Evolutionary conservation across 805 yeast genomes (phyloP), one percentile per base, ranked within the genome.

Genomic region (Candida nanaspora): DNA sequence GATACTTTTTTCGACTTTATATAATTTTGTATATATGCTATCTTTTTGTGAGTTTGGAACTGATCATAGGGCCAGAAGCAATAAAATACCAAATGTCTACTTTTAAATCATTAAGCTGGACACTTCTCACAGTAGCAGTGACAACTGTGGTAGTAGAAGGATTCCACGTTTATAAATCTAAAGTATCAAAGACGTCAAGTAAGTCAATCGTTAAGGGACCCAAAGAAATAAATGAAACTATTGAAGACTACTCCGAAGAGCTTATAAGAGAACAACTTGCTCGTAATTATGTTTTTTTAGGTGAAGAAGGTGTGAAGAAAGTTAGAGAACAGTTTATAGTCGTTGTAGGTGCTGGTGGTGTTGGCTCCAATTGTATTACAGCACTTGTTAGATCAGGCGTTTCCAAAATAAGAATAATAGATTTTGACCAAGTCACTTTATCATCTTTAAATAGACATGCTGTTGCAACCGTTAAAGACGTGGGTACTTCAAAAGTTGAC

Each of bases 341-440:
- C 2, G 84, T 91, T 14, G 80, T 78, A 25, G 98, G 99, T 25
- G 93, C 91, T 15, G 99, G 99, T 43, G 99, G 99, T 43, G 99
- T 93, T 32, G 99, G 99, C 2, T 89, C 97, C 0, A 89, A 96
- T 91, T 95, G 82, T 20, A 81, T 84, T 11, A 82, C 95, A 10
- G 86, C 94, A 84, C 70, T 93, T 42, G 83, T 85, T 2, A 78
- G 99, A 53, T 85, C 95, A 15, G 99, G 99, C 14, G 81, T 89
- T 31, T 81, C 83, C 18, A 74, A 76, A 44, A 59, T 93, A 40
- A 74, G 88, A 50, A 72, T 93, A 42, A 79, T 93, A 40, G 99
- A 93, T 62, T 93, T 93, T 57, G 99, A 93, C 61, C 99, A 93
- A 65, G 97, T 93, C 22, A 80, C 96, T 2, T 68, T 93, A 44